Evolutionary conservation across 2,329 filamentous ascomycete genomes (phyloP).

Genomic region (Microthyrium microscopicum): DNA sequence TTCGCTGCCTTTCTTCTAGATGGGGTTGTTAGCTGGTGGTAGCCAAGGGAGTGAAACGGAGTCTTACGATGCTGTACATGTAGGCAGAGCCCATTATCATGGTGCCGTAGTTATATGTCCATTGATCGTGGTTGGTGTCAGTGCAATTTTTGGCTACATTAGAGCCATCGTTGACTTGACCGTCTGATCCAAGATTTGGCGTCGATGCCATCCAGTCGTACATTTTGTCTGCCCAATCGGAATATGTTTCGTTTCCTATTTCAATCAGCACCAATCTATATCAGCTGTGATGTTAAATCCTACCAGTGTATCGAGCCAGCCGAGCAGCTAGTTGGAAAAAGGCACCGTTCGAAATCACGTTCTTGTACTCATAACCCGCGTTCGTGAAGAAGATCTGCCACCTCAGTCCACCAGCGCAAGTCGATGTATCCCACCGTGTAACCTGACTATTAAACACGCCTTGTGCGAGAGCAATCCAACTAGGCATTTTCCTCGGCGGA

Average conservation of each 20-base stretch:
- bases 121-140: conserved; percentile 42
- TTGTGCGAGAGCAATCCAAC: conserved; percentile 70
- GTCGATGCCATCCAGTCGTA: conserved; percentile 36
- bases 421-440: conserved; percentile 47
- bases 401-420: conserved; percentile 58
- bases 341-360: conserved; percentile 40
- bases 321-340: conserved; percentile 46
- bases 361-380: conserved; percentile 45
- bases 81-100: conserved; percentile 38
- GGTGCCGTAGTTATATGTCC: conserved; percentile 46
- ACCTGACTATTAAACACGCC: conserved; percentile 69
- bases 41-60: conserved; percentile 30
- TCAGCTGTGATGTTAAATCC: conserved; percentile 61
- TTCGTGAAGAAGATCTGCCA: conserved; percentile 79
- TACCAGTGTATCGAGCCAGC: conserved; percentile 57
- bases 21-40: background rate
- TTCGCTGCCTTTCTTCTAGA: conserved; percentile 2
- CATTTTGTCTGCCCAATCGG: conserved; percentile 54
- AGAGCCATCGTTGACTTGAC: conserved; percentile 32
- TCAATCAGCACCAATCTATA: no score
- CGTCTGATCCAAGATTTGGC: conserved; percentile 33
- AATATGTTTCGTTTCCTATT: conserved; percentile 68
- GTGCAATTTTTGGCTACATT: conserved; percentile 32
- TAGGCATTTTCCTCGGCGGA: conserved; percentile 34
- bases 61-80: conserved; percentile 28